Evolutionary conservation across 805 yeast genomes (phyloP).

Genomic region (Vanderwaltozyma tropicalis): DNA sequence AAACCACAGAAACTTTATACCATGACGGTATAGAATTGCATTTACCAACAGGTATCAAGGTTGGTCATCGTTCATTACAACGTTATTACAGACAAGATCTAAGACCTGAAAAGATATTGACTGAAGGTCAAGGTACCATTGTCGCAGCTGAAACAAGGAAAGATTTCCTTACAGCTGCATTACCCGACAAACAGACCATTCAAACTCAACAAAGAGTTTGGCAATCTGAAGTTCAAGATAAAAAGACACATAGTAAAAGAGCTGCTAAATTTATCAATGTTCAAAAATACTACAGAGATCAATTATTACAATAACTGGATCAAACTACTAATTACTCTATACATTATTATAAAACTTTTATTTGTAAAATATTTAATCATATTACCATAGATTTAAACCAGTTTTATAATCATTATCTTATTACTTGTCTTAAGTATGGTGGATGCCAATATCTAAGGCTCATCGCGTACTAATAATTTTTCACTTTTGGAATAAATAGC

Average conservation of each 20-base stretch:
- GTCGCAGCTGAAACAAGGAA: constrained; percentile 73
- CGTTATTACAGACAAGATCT: constrained; percentile 71
- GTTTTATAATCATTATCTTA: no score
- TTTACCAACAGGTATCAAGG: constrained; percentile 71
- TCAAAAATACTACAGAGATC: constrained; percentile 85
- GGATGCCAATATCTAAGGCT: no score
- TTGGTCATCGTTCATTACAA: constrained; percentile 78
- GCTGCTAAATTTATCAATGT: constrained; percentile 73
- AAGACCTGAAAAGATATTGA: constrained; percentile 43
- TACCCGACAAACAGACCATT: constrained; percentile 36
- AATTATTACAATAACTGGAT: constrained; percentile 49
- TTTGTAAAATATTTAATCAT: not conserved
- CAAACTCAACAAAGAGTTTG: constrained; percentile 54
- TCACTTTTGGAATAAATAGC: no score
- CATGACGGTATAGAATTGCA: constrained; percentile 61
- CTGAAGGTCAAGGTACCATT: constrained; percentile 78
- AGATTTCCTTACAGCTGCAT: constrained; percentile 17
- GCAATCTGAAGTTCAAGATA: constrained; percentile 48
- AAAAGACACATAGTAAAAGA: constrained; percentile 40
- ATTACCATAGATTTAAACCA: no score
- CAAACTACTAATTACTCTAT: no score
- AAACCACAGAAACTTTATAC: constrained; percentile 37
- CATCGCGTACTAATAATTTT: not conserved
- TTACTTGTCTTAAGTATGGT: no score
- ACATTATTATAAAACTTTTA: not conserved